Percentiles rank a stretch among this genome's conserved stretches.
Evolutionary conservation across 495 filamentous ascomycete species (phyloP).

Genomic region (Penicillium egyptiacum): DNA sequence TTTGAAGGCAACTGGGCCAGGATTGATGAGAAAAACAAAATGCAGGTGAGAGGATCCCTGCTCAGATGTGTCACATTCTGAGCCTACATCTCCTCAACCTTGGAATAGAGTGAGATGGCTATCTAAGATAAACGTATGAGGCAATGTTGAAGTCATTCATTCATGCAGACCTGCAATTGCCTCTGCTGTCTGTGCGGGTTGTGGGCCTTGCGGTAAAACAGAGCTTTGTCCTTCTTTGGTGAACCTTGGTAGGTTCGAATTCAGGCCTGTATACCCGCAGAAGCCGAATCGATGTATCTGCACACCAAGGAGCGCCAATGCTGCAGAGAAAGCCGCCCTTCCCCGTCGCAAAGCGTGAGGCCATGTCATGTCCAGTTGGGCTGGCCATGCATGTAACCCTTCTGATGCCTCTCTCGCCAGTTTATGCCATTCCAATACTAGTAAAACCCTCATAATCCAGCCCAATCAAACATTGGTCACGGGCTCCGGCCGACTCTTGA

Average conservation of each 20-base stretch:
- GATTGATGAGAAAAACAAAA: constrained; percentile 1
- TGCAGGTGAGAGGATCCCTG: constrained; percentile 1
- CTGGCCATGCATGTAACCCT: background rate
- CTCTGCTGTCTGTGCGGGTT: background rate
- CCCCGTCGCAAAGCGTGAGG: background rate
- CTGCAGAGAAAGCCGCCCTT: background rate
- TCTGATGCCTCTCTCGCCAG: too few species aligned
- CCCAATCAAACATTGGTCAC: constrained; percentile 51
- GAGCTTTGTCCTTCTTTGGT: constrained; percentile 3
- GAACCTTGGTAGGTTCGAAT: constrained; percentile 3
- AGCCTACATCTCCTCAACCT: background rate
- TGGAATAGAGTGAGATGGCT: background rate
- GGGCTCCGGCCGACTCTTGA: constrained; percentile 84
- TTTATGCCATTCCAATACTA: background rate
- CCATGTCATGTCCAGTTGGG: background rate
- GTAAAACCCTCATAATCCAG: background rate
- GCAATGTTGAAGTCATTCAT: constrained; percentile 15
- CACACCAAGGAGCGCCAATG: background rate
- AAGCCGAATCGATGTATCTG: background rate
- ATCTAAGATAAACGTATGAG: constrained; percentile 13
- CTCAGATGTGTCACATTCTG: constrained; percentile 18
- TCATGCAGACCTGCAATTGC: background rate
- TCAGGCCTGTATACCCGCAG: constrained; percentile 2
- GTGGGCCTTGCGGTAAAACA: background rate
- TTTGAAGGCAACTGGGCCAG: background rate